phyloP scores from a whole-genome alignment of 768 basidiomycete genomes.

The Artomyces pyxidatus region DNA sequence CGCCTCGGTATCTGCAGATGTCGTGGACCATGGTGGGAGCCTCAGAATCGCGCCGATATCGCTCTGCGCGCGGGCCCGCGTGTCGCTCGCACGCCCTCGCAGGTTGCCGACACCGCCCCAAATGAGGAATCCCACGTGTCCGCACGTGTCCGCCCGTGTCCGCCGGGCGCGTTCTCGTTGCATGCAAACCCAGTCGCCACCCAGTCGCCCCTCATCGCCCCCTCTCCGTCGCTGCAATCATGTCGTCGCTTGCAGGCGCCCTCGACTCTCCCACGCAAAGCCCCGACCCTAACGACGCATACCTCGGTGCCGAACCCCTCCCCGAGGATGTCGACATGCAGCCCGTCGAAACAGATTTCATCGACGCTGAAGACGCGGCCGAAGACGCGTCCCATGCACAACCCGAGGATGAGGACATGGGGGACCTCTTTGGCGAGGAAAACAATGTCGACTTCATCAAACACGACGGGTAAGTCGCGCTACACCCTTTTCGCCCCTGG shows the following conservation, averaged over 20 bases:
- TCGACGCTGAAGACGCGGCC: constrained; percentile 3
- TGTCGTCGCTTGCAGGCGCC: constrained; percentile 7
- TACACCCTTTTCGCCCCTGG: neutral
- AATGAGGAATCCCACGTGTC: neutral
- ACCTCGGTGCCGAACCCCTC: neutral
- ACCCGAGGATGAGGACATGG: constrained; percentile 38
- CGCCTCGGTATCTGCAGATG: too few relatives aligned
- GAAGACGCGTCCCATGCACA: constrained; percentile 3
- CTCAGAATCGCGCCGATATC: too few relatives aligned
- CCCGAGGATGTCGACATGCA: constrained; percentile 5
- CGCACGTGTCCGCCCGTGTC: neutral
- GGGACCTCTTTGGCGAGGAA: constrained; percentile 76
- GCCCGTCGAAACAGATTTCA: constrained; percentile 4
- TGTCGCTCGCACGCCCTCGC: too few relatives aligned
- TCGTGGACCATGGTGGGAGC: too few relatives aligned
- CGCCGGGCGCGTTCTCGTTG: too few relatives aligned
- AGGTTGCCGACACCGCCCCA: too few relatives aligned
- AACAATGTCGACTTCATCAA: constrained; percentile 41
- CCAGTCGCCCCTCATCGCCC: neutral
- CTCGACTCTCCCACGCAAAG: neutral
- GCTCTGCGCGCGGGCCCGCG: too few relatives aligned
- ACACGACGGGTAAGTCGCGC: constrained; percentile 37
- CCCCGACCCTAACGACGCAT: neutral
- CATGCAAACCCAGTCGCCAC: too few relatives aligned
- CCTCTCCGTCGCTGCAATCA: neutral